A percentile compares a stretch with the other conserved stretches of the same genome.
phyloP scores from a whole-genome alignment of 2,329 filamentous ascomycete species.

The Sclerotinia minor region DNA sequence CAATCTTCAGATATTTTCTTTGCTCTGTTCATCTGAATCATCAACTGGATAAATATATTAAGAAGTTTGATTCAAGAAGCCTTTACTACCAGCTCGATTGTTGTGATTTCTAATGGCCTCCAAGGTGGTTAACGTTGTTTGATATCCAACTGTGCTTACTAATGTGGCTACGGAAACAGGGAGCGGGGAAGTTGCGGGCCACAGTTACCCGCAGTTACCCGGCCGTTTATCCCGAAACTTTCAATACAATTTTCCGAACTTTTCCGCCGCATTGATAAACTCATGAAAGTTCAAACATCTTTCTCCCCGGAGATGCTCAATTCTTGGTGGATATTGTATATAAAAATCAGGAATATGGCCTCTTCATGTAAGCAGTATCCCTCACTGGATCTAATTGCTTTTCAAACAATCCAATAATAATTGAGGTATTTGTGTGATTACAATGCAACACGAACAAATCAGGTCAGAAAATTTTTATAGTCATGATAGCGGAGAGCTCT shows the following conservation, averaged over 20 bases:
- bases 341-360: not conserved
- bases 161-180: not conserved
- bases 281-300: not conserved
- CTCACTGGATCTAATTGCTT: not conserved
- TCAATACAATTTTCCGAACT: not conserved
- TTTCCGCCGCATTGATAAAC: not conserved
- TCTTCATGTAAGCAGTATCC: no score
- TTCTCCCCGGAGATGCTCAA: constrained; percentile 22
- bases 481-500: not conserved
- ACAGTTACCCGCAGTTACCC: not conserved
- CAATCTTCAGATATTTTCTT: not conserved
- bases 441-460: not conserved
- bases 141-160: not conserved
- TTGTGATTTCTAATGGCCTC: no score
- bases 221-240: not conserved
- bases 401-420: not conserved
- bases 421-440: not conserved
- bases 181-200: constrained; percentile 8
- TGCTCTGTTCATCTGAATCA: no score
- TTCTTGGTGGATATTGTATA: not conserved
- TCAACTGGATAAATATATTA: no score
- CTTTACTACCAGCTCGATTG: not conserved
- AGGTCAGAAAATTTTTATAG: not conserved
- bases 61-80: not conserved
- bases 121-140: no score